Base-by-base conservation (phyloP, 164 flowering plant genomes). In the Pachysandra terminalis region DNA sequence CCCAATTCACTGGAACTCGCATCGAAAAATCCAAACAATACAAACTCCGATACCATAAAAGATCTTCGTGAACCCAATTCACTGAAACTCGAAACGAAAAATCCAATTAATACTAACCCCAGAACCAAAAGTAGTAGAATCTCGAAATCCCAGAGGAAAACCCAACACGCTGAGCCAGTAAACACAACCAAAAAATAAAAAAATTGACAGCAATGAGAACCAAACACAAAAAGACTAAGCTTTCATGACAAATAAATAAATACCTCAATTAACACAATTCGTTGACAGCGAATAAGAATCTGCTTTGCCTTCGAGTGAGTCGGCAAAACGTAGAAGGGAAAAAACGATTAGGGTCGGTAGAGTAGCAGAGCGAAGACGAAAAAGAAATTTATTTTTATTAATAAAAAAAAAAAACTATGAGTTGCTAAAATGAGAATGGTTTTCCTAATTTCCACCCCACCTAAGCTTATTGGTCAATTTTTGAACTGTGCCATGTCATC, bases 221-320 rank as follows among this genome's bases (percentile, higher is more conserved):
- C 14, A 63, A 21, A 3, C 56, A 25, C 9, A 63, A 23, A 8
- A 23, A 56, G 8, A 14, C 15, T 35, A 35, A 2, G 56, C 21
- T 63, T 17, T 63, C 14, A n/a, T 41, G 65, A 48, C 22, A 48
- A 48, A 41, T 16, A 0, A 63, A 48, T 40, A 40, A 40, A 63
- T 63, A 63, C 65, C 65, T 40, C n/a, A 54, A 63, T 23, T 26
- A 60, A 63, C 54, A 63, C 54, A 63, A 32, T 54, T 63, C 54
- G 65, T 45, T 45, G 23, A 54, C n/a, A n/a, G 65, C 65, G 53
- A 48, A 63, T 41, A 54, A 27, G 45, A 48, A 52, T 54, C 32
- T 53, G 41, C 45, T 63, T 63, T 23, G n/a, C n/a, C 28, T 45
- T 63, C 24, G 24, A n/a, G 48, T 3, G 19, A 63, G 54, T 53